Evolutionary conservation across 208 protist species (phyloP), one percentile per base, ranked within the genome.

Genomic region (Angomonas deanei): DNA sequence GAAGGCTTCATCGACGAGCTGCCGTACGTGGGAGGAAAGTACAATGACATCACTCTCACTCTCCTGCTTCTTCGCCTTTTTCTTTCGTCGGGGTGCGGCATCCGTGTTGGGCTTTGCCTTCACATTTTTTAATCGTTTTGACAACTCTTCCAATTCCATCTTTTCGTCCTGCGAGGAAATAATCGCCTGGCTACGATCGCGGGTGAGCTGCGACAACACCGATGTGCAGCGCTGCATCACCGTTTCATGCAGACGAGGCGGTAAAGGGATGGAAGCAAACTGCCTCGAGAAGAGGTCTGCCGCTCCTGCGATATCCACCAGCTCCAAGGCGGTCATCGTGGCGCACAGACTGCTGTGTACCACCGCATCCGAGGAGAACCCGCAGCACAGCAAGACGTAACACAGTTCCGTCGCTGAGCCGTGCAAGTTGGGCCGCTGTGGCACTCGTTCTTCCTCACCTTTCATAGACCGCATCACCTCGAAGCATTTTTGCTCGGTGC

Each of bases 311-410:
- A 84, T 38, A 33, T 88, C 82, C 27, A 84, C 49, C 3, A 74
- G 61, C 53, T 88, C 87, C 33, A 79, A 24, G 0, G 73, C 71
- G 6, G 64, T 59, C 19, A 86, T 53, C 32, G 75, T 59, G 33
- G 82, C 67, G 62, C 82, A 91, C 0, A 93, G 65, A 10, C 74
- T 67, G 64, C 84, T 89, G 48, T 69, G 66, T 15, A 88, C 57
- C 1, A 93, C 66, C n/a, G 73, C 54, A 8, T 70, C 65, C 0
- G 87, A 67, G 0, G 74, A 57, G 55, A 80, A 86, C 55, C 87
- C 87, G 17, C 56, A 59, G 49, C 72, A 79, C 59, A 93, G 62
- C 56, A 93, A 72, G n/a, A 64, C 68, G 61, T 84, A 88, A 26
- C 68, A 73, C 36, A 78, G 49, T 58, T 69, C 67, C 21, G 62